Evolutionary conservation across 73 alveolate genomes (phyloP).

Genomic region (Paramecium octaurelia): DNA sequence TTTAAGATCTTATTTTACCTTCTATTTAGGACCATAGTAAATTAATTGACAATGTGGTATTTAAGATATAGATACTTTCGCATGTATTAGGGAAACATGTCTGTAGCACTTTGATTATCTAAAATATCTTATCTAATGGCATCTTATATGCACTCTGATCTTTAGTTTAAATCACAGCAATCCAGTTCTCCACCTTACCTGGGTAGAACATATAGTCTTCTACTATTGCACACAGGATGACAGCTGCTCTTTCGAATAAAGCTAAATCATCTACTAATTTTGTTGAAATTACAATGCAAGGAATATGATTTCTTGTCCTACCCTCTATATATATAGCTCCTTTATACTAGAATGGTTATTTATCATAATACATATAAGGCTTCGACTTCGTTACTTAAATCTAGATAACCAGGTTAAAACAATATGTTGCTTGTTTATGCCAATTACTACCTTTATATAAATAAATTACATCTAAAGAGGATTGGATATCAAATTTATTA

Average conservation of each 20-base stretch:
- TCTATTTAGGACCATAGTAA: not conserved
- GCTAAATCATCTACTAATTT: not conserved
- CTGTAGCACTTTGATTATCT: not conserved
- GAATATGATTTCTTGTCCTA: slow-evolving; percentile 7
- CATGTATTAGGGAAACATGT: not conserved
- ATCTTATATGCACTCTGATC: not conserved
- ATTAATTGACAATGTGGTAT: not conserved
- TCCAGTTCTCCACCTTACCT: slow-evolving; percentile 36
- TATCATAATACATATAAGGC: not conserved
- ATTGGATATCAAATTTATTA: not conserved
- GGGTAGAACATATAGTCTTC: slow-evolving; percentile 20
- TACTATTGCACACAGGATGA: not conserved
- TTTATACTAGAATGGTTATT: not conserved
- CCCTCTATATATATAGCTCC: slow-evolving; percentile 35
- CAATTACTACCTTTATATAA: not conserved
- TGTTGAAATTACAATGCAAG: not conserved
- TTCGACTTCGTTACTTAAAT: not conserved
- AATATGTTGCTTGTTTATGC: not conserved
- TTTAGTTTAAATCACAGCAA: not conserved
- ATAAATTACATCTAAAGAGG: not conserved
- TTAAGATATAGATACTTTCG: not conserved
- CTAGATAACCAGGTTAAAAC: not conserved
- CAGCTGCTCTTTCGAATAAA: not conserved
- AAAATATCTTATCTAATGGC: not conserved
- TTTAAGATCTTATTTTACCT: not conserved